Percentiles rank a stretch among this genome's conserved stretches.
Conservation (phyloP, 2,329 filamentous ascomycete genomes). For the Rhinocladiella mackenziei region DNA sequence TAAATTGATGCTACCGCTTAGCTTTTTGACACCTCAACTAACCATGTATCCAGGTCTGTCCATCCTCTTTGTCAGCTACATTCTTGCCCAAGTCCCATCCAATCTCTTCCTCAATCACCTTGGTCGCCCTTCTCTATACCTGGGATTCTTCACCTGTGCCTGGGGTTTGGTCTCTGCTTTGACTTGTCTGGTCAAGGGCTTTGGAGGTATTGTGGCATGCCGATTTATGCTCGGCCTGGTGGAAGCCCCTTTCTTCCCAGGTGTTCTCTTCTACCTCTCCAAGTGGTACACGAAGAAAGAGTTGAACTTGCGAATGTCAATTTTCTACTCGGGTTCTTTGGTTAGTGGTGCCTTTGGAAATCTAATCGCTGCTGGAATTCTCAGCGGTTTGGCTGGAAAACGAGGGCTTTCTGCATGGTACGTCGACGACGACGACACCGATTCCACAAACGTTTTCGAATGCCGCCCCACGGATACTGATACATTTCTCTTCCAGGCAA, state of each 20-base stretch:
- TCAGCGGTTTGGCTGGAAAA: conserved; percentile 49
- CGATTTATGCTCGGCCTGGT: conserved; percentile 44
- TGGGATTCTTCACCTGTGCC: conserved; percentile 44
- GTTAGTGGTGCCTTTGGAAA: conserved; percentile 52
- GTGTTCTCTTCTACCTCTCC: conserved; percentile 53
- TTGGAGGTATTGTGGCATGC: conserved; percentile 39
- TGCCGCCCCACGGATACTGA: neutral
- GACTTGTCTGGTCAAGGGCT: conserved; percentile 43
- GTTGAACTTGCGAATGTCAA: conserved; percentile 51
- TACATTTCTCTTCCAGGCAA: conserved; percentile 33
- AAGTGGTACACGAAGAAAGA: conserved; percentile 62
- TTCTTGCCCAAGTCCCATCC: conserved; percentile 41
- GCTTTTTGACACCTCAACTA: neutral
- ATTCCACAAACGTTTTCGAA: conserved; percentile 10
- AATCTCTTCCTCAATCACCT: conserved; percentile 41
- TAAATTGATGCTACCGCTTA: neutral
- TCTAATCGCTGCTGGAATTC: conserved; percentile 52
- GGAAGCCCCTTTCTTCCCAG: conserved; percentile 48
- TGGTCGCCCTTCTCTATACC: conserved; percentile 38
- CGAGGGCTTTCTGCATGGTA: conserved; percentile 56
- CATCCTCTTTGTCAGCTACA: conserved; percentile 45
- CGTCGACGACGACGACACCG: too few relatives aligned
- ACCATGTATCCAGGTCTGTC: conserved; percentile 33
- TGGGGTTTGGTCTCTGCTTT: conserved; percentile 46
- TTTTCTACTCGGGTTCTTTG: conserved; percentile 56